phyloP scores from a whole-genome alignment of 108 stramenopile genomes.

The Skeletonema menzelii region DNA sequence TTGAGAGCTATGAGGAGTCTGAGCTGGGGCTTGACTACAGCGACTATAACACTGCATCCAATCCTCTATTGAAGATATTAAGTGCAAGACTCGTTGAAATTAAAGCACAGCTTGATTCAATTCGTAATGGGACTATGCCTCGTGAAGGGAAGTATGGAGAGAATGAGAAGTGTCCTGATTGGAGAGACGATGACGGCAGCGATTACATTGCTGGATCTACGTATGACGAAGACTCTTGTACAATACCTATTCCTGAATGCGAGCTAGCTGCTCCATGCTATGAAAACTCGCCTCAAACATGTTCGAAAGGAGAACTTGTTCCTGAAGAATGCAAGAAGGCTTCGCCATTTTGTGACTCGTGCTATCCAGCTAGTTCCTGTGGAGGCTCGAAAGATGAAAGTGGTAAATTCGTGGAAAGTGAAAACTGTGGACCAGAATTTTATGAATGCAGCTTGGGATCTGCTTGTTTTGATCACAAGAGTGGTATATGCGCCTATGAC shows the following conservation, averaged over 20 bases:
- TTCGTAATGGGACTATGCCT: conserved; percentile 6
- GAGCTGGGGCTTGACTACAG: not conserved
- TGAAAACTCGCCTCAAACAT: not conserved
- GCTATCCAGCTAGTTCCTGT: not conserved
- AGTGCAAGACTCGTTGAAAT: conserved; percentile 11
- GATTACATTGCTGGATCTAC: not conserved
- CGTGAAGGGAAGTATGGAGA: conserved; percentile 4
- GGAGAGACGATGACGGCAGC: not conserved
- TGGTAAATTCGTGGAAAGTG: not conserved
- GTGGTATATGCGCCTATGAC: not conserved
- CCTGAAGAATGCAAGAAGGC: not conserved
- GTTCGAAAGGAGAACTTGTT: not conserved
- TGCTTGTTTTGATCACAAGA: not conserved
- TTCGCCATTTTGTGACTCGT: not conserved
- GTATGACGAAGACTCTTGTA: not conserved
- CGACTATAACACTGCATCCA: not conserved
- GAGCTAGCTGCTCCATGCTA: not conserved
- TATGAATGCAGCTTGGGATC: not conserved
- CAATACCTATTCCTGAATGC: not conserved
- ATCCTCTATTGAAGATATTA: not conserved
- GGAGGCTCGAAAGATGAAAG: not conserved
- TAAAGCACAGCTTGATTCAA: conserved; percentile 12
- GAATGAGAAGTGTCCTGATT: conserved; percentile 7
- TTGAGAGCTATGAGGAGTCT: not conserved
- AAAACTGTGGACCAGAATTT: not conserved